Base-by-base conservation (phyloP, 768 basidiomycete species). In the Kwoniella bestiolae region DNA sequence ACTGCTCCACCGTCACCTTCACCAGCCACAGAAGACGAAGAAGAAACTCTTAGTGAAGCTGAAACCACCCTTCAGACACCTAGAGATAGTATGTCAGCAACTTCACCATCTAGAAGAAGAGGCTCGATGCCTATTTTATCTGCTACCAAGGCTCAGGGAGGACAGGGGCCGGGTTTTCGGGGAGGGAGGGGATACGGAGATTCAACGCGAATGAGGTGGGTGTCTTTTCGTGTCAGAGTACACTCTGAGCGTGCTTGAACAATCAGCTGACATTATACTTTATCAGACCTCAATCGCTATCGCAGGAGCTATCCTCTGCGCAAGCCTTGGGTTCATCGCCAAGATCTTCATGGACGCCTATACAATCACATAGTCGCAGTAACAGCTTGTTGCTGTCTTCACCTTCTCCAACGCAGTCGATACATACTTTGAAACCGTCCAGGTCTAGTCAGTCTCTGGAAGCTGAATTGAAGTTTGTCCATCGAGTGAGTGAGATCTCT, bases 401-500 rank as follows among this genome's bases (percentile, higher is more conserved):
- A 29, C 60, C 71, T 16, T 67, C 52, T n/a, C 32, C 67, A 14
- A 61, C 56, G 28, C 56, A 68, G 35, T 71, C 65, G 61, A 66
- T 66, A 44, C 63, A 45, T 29, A 34, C 61, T 16, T 25, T 47
- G 38, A 66, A 63, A 69, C 83, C 70, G 80, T 85, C 92, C 72
- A 87, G 94, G 52, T 91, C 92, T 28, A 88, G 88, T 6, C 84
- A 86, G 18, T 94, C 93, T 78, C 85, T 96, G 66, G 94, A 96
- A 81, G 89, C 90, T 74, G 95, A 98, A 82, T 92, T 97, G 64
- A 94, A 93, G 90, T 88, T 94, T 63, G 82, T 98, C 47, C 95
- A 98, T 80, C 90, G 93, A 73, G 81, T 80, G 45, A 66, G 78
- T 67, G 18, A 12, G 18, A n/a, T 9, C 31, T 44, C 5, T 16